Base-by-base conservation (phyloP, 2,329 filamentous ascomycete genomes). In the Domatiomyces catenatus region DNA sequence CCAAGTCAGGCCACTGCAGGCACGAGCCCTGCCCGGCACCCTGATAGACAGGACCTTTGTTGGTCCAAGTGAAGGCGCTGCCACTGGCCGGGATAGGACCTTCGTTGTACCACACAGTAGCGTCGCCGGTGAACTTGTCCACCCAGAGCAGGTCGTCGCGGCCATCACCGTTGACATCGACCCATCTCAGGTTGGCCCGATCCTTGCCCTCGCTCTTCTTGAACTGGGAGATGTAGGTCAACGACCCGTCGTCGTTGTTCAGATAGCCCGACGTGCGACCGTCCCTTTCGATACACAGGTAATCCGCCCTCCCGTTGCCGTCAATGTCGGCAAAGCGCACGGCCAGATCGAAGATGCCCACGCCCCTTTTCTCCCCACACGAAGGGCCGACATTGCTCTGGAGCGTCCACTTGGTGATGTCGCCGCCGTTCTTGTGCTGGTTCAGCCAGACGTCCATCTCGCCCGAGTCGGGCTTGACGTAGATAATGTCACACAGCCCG, bases 61-160 rank as follows among this genome's bases (percentile, higher is more conserved):
- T 3, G 3, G 5, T 32, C 46, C 46, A 47, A 8, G 19, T 22
- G 18, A 47, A 47, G 10, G 19, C 26, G 46, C 46, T 47, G 10
- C 46, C 46, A 26, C 46, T 47, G 18, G 18, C 46, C 3, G 46
- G 46, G 18, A 47, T 10, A 12, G 22, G 7, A 17, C 46, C 46
- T 18, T 12, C 46, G 32, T 47, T 47, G 8, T 10, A 10, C 46
- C 46, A 47, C 19, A 47, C 46, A 26, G 20, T 2, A 4, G 26
- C 20, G 26, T 47, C 46, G 22, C 46, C 46, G 17, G 8, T 47
- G 46, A 47, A 47, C 28, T 47, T 47, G 26, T 47, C 46, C 2
- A 47, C 20, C 46, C 46, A 47, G 5, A 47, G 18, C 17, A 24
- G 17, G 8, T 47, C 46, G n/a, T 22, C 46, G 3, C 17, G 22